Base-by-base conservation (phyloP, 2,329 filamentous ascomycete species). In the Monilinia vaccinii-corymbosi region DNA sequence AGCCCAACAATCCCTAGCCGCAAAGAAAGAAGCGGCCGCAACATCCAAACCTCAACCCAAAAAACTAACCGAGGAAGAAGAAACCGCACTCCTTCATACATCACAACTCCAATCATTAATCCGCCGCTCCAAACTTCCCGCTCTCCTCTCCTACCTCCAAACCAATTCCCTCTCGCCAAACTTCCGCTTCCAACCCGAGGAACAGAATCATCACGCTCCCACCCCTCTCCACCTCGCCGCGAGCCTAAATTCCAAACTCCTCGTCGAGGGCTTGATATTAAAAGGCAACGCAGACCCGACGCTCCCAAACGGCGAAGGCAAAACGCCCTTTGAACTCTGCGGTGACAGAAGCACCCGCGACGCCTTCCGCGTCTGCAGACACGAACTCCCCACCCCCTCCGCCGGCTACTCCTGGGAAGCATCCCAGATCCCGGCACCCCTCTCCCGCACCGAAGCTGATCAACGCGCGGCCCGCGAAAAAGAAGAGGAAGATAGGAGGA, bases 151-250 rank as follows among this genome's bases (percentile, higher is more conserved):
- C 1, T 99, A 97, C 71, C 77, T 99, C 7, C 83, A 85, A 63
- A 86, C 81, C 63, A 96, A 97, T 74, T 76, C 78, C 3, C 77
- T 97, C 11, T 76, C 82, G 1, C 71, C 89, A 0, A 80, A 87
- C 61, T 97, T 96, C 70, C 78, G 76, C 28, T 96, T 97, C 71
- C 79, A 85, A 59, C 91, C 91, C 0, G 67, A 78, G 1, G 82
- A 87, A 61, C 73, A 85, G 63, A 86, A 92, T 67, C 81, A 91
- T 71, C 91, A 96, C 69, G 87, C 91, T 0, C 84, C 71, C 0
- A 94, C 90, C 0, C 83, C 88, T 0, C 81, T 99, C 6, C 94
- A 97, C 73, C 79, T 97, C 2, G 91, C 93, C 1, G 88, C 94
- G 1, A 84, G 88, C 8, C 84, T 89, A 31, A 94, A 94, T 73